phyloP scores from a whole-genome alignment of 2,329 filamentous ascomycete genomes.

The Kalaharituber pfeilii region DNA sequence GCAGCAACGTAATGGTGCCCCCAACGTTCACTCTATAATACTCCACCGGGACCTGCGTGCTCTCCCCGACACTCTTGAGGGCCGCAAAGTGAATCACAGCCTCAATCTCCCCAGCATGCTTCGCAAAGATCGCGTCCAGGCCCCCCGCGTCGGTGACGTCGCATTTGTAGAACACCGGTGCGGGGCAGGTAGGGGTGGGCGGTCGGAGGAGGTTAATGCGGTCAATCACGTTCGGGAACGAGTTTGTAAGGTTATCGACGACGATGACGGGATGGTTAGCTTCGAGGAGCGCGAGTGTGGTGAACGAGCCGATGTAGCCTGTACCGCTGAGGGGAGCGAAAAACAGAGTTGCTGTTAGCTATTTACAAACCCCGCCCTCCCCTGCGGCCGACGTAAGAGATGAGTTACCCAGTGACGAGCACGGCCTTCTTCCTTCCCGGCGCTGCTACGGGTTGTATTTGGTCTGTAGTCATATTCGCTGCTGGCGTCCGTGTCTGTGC shows the following conservation, averaged over 20 bases:
- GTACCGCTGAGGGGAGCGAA: slow-evolving; percentile 51
- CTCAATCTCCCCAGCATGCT: slow-evolving; percentile 72
- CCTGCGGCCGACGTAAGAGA: slow-evolving; percentile 7
- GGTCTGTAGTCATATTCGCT: too few species aligned
- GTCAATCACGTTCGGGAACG: slow-evolving; percentile 74
- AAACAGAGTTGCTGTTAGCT: slow-evolving; percentile 16
- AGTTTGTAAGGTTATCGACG: slow-evolving; percentile 94
- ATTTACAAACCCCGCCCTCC: neutral
- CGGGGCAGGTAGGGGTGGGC: slow-evolving; percentile 72
- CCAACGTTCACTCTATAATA: slow-evolving; percentile 97
- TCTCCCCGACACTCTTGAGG: slow-evolving; percentile 95
- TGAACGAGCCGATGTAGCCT: slow-evolving; percentile 98
- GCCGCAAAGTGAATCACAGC: slow-evolving; percentile 98
- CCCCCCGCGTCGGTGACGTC: slow-evolving; percentile 76
- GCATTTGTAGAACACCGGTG: slow-evolving; percentile 64
- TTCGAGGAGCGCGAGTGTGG: slow-evolving; percentile 73
- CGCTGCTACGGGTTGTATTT: too few species aligned
- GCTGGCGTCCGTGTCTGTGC: too few species aligned
- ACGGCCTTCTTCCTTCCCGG: slow-evolving; percentile 34
- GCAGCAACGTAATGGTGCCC: slow-evolving; percentile 73
- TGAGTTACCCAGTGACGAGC: slow-evolving; percentile 70
- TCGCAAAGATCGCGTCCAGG: slow-evolving; percentile 71
- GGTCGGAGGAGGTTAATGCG: slow-evolving; percentile 88
- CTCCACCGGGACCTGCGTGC: slow-evolving; percentile 78
- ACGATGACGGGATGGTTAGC: slow-evolving; percentile 94